Evolutionary conservation across 345 rosid species (phyloP).

Genomic region (Schrenkiella parvula): DNA sequence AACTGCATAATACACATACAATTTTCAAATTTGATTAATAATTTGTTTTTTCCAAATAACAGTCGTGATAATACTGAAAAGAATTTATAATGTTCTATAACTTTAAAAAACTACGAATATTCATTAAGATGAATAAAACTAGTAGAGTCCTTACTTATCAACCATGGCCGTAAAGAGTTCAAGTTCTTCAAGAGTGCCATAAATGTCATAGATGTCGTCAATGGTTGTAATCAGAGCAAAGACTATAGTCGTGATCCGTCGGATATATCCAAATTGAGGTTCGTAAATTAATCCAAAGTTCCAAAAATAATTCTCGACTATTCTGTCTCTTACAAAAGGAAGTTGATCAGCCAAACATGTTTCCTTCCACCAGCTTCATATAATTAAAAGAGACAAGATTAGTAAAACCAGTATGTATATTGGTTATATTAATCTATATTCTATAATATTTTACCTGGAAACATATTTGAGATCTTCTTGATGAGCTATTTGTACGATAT

Average conservation of each 20-base stretch:
- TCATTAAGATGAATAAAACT: no score
- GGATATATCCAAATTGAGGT: constrained; percentile 20
- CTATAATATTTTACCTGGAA: neutral
- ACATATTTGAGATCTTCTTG: constrained; percentile 36
- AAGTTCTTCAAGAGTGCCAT: constrained; percentile 43
- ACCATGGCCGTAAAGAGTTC: constrained; percentile 27
- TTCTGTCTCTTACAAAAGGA: constrained; percentile 33
- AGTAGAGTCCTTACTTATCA: constrained; percentile 17
- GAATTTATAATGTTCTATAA: no score
- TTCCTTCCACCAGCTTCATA: constrained; percentile 38
- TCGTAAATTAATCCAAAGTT: constrained; percentile 18
- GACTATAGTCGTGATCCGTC: constrained; percentile 24
- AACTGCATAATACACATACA: no score
- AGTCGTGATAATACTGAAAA: no score
- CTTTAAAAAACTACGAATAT: no score
- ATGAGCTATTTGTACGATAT: constrained; percentile 27
- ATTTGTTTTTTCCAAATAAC: no score
- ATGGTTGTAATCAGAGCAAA: constrained; percentile 1
- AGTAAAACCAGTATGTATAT: neutral
- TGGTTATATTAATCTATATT: neutral
- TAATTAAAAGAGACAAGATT: neutral
- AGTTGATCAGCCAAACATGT: constrained; percentile 18
- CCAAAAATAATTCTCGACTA: constrained; percentile 39
- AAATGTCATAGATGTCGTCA: constrained; percentile 40
- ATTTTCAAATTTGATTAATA: no score